A percentile compares a stretch with the other conserved stretches of the same genome.
Evolutionary conservation across 176 grass and related monocot species (phyloP).

Genomic region (Avena eriantha): DNA sequence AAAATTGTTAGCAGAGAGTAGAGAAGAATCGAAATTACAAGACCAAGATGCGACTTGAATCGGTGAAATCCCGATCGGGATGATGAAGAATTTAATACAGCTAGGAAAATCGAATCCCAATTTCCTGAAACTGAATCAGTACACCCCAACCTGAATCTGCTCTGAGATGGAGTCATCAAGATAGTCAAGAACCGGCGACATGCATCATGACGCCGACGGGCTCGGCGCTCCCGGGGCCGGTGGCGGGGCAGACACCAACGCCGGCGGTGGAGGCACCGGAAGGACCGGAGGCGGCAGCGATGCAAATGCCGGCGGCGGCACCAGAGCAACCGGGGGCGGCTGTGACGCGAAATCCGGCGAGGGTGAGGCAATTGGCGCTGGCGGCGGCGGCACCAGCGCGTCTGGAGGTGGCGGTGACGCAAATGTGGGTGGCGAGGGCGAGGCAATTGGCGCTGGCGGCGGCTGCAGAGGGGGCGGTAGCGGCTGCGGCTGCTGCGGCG

Average conservation of each 20-base stretch:
- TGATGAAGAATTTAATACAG: not conserved
- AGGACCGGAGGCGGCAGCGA: not conserved
- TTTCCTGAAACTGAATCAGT: not conserved
- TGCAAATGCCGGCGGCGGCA: not conserved
- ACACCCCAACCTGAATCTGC: constrained; percentile 15
- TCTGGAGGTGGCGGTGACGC: not conserved
- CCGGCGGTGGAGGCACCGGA: not conserved
- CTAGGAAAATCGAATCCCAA: not conserved
- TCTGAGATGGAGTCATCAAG: not conserved
- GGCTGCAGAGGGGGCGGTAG: not conserved
- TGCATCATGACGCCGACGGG: constrained; percentile 42
- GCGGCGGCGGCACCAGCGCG: not conserved
- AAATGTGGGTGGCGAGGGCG: constrained; percentile 7
- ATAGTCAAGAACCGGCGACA: not conserved
- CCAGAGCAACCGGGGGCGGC: not conserved
- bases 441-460: constrained; percentile 11
- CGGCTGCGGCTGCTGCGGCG: not conserved
- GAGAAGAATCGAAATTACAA: not conserved
- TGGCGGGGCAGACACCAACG: not conserved
- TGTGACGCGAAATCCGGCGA: not conserved
- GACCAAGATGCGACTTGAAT: constrained; percentile 4
- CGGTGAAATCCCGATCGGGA: not conserved
- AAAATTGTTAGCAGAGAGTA: not conserved
- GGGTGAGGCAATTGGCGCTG: constrained; percentile 8
- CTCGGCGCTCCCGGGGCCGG: constrained; percentile 36